These are phyloP conservation scores for Hibiscus mutabilis DNA, from an alignment of 345 rosid species.

Conservation along the genomic window DNA sequence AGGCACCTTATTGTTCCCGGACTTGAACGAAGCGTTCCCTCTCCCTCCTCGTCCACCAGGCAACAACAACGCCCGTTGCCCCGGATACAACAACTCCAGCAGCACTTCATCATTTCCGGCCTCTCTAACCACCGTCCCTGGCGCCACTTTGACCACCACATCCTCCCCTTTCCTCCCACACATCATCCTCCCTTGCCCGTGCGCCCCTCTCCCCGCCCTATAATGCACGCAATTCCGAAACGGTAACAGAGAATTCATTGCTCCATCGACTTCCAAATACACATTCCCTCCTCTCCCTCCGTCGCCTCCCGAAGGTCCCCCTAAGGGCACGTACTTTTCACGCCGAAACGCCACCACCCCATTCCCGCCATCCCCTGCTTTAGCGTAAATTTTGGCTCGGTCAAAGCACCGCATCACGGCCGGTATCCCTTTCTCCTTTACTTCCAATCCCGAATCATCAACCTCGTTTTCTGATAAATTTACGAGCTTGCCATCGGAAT, in stretches of 20 bases:
- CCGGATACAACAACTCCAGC: constrained; percentile 73
- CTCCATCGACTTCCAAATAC: constrained; percentile 64
- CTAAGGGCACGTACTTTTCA: constrained; percentile 77
- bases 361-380: constrained; percentile 86
- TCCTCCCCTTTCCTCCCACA: constrained; percentile 75
- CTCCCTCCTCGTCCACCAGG: constrained; percentile 96
- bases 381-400: constrained; percentile 68
- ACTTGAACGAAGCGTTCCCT: constrained; percentile 88
- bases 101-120: constrained; percentile 69
- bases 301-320: constrained; percentile 96
- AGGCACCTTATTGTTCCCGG: constrained; percentile 74
- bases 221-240: constrained; percentile 81
- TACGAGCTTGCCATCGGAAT: constrained; percentile 26
- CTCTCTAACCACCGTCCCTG: constrained; percentile 73
- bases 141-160: constrained; percentile 78
- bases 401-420: constrained; percentile 96
- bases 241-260: constrained; percentile 79
- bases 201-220: constrained; percentile 72
- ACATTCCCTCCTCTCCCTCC: constrained; percentile 95
- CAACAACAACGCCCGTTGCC: constrained; percentile 69
- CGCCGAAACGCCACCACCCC: constrained; percentile 89
- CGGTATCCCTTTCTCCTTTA: constrained; percentile 84
- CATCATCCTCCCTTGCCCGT: constrained; percentile 73
- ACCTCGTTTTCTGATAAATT: constrained; percentile 27
- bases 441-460: constrained; percentile 21